phyloP scores from a whole-genome alignment of 768 basidiomycete genomes.

The Leccinum longicurvipes region DNA sequence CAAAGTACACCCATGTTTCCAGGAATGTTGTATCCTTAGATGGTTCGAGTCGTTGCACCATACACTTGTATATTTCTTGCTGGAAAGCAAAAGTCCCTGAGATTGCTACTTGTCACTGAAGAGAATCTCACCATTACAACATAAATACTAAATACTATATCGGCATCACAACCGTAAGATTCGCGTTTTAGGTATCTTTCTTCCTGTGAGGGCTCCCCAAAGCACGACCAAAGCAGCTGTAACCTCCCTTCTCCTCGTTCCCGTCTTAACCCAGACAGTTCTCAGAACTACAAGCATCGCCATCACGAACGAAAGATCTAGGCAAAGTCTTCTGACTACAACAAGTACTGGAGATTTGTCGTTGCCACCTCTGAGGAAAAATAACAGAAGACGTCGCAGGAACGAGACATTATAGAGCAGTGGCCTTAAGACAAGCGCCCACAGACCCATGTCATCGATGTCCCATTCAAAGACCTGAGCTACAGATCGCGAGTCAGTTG shows the following conservation, averaged over 20 bases:
- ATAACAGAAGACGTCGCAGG: conserved; percentile 49
- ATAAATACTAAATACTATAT: conserved; percentile 10
- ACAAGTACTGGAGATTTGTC: conserved; percentile 63
- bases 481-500: conserved; percentile 29
- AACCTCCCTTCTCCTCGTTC: conserved; percentile 67
- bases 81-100: background rate
- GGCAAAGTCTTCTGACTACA: conserved; percentile 67
- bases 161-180: conserved; percentile 6
- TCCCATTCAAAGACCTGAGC: conserved; percentile 50
- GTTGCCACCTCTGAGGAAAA: conserved; percentile 54
- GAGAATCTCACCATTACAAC: conserved; percentile 4
- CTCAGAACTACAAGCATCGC: conserved; percentile 58
- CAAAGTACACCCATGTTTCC: background rate
- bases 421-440: conserved; percentile 71
- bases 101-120: background rate
- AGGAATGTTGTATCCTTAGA: conserved; percentile 4
- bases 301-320: conserved; percentile 75
- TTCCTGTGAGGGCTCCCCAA: conserved; percentile 70
- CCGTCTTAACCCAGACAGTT: conserved; percentile 63
- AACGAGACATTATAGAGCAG: conserved; percentile 48
- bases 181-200: conserved; percentile 47
- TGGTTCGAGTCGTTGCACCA: background rate
- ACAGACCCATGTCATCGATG: conserved; percentile 79
- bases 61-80: background rate
- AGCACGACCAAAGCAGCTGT: conserved; percentile 59